Evolutionary conservation across 257 asterid genomes (phyloP), one percentile per base, ranked within the genome.

Genomic region (Osmanthus fragrans): DNA sequence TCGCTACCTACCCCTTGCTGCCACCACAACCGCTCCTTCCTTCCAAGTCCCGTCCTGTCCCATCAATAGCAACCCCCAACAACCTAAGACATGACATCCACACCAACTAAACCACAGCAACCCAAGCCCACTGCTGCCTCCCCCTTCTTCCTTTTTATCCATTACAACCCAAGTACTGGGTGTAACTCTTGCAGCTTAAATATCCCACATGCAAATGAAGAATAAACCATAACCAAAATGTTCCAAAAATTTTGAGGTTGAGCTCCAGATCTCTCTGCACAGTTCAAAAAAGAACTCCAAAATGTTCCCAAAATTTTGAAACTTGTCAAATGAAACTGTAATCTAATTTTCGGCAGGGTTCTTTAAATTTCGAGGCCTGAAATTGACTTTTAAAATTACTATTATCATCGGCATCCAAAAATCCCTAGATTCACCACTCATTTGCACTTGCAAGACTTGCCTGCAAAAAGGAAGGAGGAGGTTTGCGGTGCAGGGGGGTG

Each of bases 361-460:
- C 72, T 21, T 72, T 70, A 27, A 71, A 66, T 16, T 64, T 75
- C 12, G 42, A 39, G 39, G 34, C 71, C 23, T 74, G 51, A 19
- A 30, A 11, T 73, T 56, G 68, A 73, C 64, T 47, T 54, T 21
- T 33, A n/a, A 36, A 37, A 8, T 6, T 37, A 3, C 32, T 4
- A 16, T 21, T 45, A 71, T 71, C 74, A 71, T 71, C 10, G 15
- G 47, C 54, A 45, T 4, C 54, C 54, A 45, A 45, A 45, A 45
- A 45, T 45, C 54, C 54, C 54, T 45, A 45, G 54, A 45, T 45
- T 45, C 19, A 3, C 18, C 54, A 45, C 54, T 45, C 54, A 45
- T 45, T 15, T 15, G n/a, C n/a, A n/a, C 51, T 13, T 12, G 54
- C n/a, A 45, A 45, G 7, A 45, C 54, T 45, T 45, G 54, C 4